Base-by-base conservation (phyloP, 164 flowering plant species). In the Macadamia tetraphylla region DNA sequence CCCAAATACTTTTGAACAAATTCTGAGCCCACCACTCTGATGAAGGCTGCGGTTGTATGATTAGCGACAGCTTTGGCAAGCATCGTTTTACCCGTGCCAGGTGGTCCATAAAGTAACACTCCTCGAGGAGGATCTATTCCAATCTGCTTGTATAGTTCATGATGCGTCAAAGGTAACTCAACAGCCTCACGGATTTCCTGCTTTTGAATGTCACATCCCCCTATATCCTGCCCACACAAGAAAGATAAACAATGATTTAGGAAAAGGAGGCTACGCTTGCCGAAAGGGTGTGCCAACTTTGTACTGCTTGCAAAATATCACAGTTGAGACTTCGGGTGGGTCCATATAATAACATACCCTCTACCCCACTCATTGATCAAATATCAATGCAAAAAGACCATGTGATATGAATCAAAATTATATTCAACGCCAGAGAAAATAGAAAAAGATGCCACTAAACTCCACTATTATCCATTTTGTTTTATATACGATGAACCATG, bases 171-270 rank as follows among this genome's bases (percentile, higher is more conserved):
- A 0, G 98, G 98, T 30, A 94, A 75, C 77, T 94, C 98, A 53
- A 94, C 97, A 55, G 98, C 98, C 79, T 94, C 98, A 70, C 97
- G 86, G 40, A 94, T 94, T 79, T 94, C 98, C 75, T 94, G 98
- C 75, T 92, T 92, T 74, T 94, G 98, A 75, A 92, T 92, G 72
- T 94, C 98, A 73, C 97, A 94, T 23, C 98, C 98, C 62, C 97
- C 98, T 80, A 94, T 94, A 83, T 94, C 98, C 98, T 94, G 68
- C 46, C 15, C 48, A 17, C 5, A 5, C 40, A 35, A 64, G 23
- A 49, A 12, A 64, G 64, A 35, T 29, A 46, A 35, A 65, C 44
- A 46, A 23, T 23, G 40, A 35, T 35, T 29, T 11, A 29, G 10
- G 44, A 17, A 13, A 53, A 4, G 5, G 30, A 3, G 7, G 1